Conservation (phyloP, 306 rosid species). For the Quercus rubra region DNA sequence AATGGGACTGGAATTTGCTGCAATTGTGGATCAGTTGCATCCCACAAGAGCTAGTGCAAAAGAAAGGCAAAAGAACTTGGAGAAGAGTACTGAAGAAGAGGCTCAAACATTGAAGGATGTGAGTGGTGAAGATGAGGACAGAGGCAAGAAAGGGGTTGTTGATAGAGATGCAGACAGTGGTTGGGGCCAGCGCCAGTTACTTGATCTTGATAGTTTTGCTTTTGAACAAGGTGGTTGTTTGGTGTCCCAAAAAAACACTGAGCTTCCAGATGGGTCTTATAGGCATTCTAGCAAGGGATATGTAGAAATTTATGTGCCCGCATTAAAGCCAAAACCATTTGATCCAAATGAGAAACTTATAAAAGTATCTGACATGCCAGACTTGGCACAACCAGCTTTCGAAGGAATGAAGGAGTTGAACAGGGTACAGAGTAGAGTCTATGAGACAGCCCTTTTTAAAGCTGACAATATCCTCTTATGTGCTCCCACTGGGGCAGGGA, state of each 20-base stretch:
- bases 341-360: slow-evolving; percentile 64
- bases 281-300: slow-evolving; percentile 73
- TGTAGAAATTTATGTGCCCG: slow-evolving; percentile 89
- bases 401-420: slow-evolving; percentile 88
- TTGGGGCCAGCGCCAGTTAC: slow-evolving; percentile 82
- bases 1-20: slow-evolving; percentile 59
- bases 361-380: slow-evolving; percentile 76
- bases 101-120: slow-evolving; percentile 81
- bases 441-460: slow-evolving; percentile 73
- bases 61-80: slow-evolving; percentile 89
- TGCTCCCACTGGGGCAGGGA: slow-evolving; percentile 99
- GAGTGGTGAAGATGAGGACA: slow-evolving; percentile 63
- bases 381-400: slow-evolving; percentile 92
- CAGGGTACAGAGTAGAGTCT: slow-evolving; percentile 89
- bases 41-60: slow-evolving; percentile 84
- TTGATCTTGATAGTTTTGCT: slow-evolving; percentile 79
- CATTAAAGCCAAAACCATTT: slow-evolving; percentile 67
- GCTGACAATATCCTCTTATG: slow-evolving; percentile 76
- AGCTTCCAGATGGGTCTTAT: slow-evolving; percentile 75
- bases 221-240: slow-evolving; percentile 68
- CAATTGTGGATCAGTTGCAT: slow-evolving; percentile 87
- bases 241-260: slow-evolving; percentile 65
- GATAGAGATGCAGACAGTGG: slow-evolving; percentile 80
- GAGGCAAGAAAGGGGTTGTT: slow-evolving; percentile 60
- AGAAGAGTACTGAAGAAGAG: slow-evolving; percentile 89